These are phyloP conservation scores for Triglochin maritima DNA, from an alignment of 106 monocot species.

Conservation along the genomic window DNA sequence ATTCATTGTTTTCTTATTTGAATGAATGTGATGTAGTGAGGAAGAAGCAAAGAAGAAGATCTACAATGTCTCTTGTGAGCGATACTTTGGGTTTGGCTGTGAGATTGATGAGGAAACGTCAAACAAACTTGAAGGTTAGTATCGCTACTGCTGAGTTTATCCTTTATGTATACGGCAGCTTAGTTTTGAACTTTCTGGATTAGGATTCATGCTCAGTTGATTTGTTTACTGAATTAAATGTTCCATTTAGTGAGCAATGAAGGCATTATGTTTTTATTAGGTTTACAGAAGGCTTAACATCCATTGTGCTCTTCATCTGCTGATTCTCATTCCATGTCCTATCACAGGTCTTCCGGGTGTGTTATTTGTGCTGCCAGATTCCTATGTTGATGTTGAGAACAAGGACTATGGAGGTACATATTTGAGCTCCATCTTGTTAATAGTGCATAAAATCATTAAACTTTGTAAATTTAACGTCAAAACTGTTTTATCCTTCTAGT, in stretches of 20 bases:
- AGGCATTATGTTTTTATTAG: no score
- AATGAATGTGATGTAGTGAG: conserved; percentile 26
- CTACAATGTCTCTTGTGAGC: conserved; percentile 86
- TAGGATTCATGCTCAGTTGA: no score
- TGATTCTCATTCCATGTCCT: background rate
- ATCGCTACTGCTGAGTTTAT: background rate
- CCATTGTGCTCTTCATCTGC: no score
- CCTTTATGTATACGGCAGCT: background rate
- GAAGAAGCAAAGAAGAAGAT: conserved; percentile 89
- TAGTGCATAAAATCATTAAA: no score
- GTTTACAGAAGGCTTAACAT: no score
- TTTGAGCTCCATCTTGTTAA: no score
- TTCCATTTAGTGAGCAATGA: no score
- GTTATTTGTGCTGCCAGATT: conserved; percentile 84
- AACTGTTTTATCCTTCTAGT: no score
- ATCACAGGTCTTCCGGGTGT: conserved; percentile 68
- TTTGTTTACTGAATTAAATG: no score
- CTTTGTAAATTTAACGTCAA: no score
- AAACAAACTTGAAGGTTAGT: conserved; percentile 69
- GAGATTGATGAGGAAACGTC: conserved; percentile 86
- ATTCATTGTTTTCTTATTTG: background rate
- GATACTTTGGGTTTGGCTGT: conserved; percentile 84
- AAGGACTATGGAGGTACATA: conserved; percentile 76
- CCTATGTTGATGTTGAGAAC: conserved; percentile 81
- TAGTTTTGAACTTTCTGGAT: background rate